Percentiles rank a stretch among this genome's conserved stretches.
Evolutionary conservation across 257 asterid genomes (phyloP).

Genomic region (Solanum dulcamara): DNA sequence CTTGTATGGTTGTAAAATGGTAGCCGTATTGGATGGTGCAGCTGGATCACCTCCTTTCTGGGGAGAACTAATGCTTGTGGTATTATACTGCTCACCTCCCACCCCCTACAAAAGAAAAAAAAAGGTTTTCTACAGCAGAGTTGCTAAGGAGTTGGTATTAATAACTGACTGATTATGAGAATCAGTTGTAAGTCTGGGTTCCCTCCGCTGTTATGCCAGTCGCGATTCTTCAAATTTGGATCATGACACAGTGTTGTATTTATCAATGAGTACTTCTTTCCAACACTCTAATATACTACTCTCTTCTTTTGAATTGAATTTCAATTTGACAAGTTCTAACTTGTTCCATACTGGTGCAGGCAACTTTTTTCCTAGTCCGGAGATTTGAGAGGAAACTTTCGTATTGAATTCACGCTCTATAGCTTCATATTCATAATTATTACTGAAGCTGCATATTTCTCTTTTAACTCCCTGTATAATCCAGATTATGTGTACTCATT

Average conservation of each 20-base stretch:
- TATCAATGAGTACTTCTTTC: not conserved
- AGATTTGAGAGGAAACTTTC: not conserved
- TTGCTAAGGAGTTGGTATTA: no score
- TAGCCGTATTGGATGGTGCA: not conserved
- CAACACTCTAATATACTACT: not conserved
- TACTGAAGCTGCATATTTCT: not conserved
- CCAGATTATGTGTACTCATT: not conserved
- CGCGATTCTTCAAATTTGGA: not conserved
- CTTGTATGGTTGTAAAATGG: not conserved
- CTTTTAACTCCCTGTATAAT: not conserved
- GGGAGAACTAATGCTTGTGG: not conserved
- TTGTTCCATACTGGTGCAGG: no score
- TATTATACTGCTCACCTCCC: no score
- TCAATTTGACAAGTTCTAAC: not conserved
- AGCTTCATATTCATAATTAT: no score
- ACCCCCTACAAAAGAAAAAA: no score
- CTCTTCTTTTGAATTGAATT: not conserved
- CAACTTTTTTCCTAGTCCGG: no score
- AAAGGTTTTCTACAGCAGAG: no score
- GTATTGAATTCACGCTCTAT: no score
- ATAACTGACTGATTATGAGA: no score
- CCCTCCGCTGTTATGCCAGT: not conserved
- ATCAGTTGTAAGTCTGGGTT: not conserved
- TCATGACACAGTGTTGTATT: not conserved
- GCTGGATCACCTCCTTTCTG: not conserved